Base-by-base conservation (phyloP, 495 filamentous ascomycete species). In the Penicillium robsamsonii region DNA sequence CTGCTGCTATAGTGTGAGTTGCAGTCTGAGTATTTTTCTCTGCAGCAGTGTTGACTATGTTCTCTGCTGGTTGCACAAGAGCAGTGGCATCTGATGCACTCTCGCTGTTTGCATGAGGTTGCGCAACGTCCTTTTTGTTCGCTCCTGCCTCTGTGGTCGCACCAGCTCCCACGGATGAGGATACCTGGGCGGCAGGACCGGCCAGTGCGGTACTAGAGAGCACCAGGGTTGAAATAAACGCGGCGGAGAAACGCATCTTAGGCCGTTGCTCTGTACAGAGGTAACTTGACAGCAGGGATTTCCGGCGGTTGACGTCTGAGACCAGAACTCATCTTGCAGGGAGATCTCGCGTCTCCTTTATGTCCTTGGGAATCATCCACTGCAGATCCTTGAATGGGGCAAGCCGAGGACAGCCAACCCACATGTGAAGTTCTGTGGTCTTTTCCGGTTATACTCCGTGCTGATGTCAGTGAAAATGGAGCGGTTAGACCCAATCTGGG, bases 161-260 rank as follows among this genome's bases (percentile, higher is more conserved):
- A 61, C 20, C 50, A 7, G 27, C n/a, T 46, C 52, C 58, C 27
- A 40, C 18, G 40, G 62, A 53, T 37, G 65, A 60, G 24, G 64
- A 60, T 37, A 54, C 50, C 49, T 66, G 63, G 17, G 58, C 37
- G 30, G 33, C 50, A 35, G 60, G 49, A 22, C 61, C 63, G 41
- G 70, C 67, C 46, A 72, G 58, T 38, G 66, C 58, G 31, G 64
- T 66, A 53, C 64, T 58, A 18, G 64, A 72, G n/a, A 70, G 59
- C 57, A 70, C 53, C 35, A 70, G 56, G 35, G 65, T 67, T 49
- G 60, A 76, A 45, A 72, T 17, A 22, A 69, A 55, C 2, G 22
- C 22, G 4, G 51, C 53, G 25, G 67, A 67, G 57, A 72, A 69
- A 62, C 67, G 70, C 67, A 72, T 72, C 20, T 53, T 67, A 57